Base-by-base conservation (phyloP, 257 asterid genomes). In the Perilla frutescens region DNA sequence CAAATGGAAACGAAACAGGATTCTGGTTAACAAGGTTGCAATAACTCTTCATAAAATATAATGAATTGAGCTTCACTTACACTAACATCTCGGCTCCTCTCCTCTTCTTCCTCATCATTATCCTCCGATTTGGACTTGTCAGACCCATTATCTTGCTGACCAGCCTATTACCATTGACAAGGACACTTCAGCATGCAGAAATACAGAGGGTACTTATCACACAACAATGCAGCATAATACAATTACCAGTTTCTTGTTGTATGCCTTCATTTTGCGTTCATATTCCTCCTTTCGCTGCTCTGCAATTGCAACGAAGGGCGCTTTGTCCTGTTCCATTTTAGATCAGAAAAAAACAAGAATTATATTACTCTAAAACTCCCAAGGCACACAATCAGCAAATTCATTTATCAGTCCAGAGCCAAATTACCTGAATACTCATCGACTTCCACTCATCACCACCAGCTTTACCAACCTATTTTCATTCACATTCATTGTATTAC, bases 121-220 rank as follows among this genome's bases (percentile, higher is more conserved):
- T 84, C 88, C 80, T 86, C 93, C 0, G 96, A 90, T 80, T 90
- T 90, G 0, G 94, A 90, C 81, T 86, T 90, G 77, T 90, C 94
- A 10, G 96, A 88, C 3, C 85, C 92, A 6, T 81, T 87, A 6
- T 63, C 76, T 6, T 62, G 86, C 32, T 67, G 75, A n/a, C 87
- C 91, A 37, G 81, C 85, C 81, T 84, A 62, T 40, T 15, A 40
- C 20, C 45, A 55, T 13, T 6, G 5, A 32, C 55, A 34, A 48
- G 29, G 47, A 39, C 7, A 5, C 32, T 40, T 14, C 11, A 41
- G 37, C 48, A 64, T 9, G 0, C 5, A 0, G 10, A 63, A 20
- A 26, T 40, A 3, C 51, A 63, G 5, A 36, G 5, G 1, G 13
- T 0, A 6, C 3, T 45, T 31, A 66, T 34, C 4, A 31, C 29